A percentile compares a stretch with the other conserved stretches of the same genome.
Conservation (phyloP, 805 yeast species). For the Wickerhamiella cacticola region DNA sequence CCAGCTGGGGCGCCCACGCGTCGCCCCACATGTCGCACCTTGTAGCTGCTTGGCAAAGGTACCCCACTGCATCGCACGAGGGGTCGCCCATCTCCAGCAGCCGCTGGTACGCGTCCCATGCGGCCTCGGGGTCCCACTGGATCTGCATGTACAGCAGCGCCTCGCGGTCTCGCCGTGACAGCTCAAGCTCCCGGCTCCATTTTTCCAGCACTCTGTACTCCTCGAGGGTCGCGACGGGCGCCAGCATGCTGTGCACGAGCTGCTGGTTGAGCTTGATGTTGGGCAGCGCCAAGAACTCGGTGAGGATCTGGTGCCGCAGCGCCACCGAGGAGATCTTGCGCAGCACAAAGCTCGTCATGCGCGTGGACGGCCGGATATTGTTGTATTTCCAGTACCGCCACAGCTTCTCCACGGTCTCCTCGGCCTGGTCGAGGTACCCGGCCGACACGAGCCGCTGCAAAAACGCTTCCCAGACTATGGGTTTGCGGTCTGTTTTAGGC, state of each 20-base stretch:
- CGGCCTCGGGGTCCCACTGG: constrained; percentile 14
- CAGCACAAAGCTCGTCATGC: constrained; percentile 13
- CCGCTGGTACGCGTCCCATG: constrained; percentile 29
- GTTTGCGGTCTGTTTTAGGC: constrained; percentile 8
- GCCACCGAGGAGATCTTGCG: too few species aligned
- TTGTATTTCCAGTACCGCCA: constrained; percentile 11
- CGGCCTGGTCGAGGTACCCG: constrained; percentile 17
- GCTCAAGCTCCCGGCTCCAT: too few species aligned
- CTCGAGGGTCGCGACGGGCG: constrained; percentile 1
- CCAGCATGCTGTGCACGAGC: constrained; percentile 4
- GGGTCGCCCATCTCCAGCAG: constrained; percentile 23
- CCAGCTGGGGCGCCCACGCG: constrained; percentile 46
- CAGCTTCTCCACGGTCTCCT: constrained; percentile 15
- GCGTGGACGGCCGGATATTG: constrained; percentile 19
- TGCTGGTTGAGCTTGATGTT: background rate
- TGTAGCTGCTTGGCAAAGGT: constrained; percentile 41
- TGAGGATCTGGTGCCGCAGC: constrained; percentile 12
- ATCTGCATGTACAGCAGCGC: constrained; percentile 26
- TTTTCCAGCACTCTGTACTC: constrained; percentile 12
- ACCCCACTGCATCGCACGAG: constrained; percentile 28
- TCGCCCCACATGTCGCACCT: constrained; percentile 36
- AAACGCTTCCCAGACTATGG: constrained; percentile 24
- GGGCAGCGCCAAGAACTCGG: constrained; percentile 1
- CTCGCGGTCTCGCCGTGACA: constrained; percentile 23
- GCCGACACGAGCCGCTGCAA: constrained; percentile 17